Evolutionary conservation across 2,329 filamentous ascomycete genomes (phyloP).

Genomic region (Penicillium sp.): DNA sequence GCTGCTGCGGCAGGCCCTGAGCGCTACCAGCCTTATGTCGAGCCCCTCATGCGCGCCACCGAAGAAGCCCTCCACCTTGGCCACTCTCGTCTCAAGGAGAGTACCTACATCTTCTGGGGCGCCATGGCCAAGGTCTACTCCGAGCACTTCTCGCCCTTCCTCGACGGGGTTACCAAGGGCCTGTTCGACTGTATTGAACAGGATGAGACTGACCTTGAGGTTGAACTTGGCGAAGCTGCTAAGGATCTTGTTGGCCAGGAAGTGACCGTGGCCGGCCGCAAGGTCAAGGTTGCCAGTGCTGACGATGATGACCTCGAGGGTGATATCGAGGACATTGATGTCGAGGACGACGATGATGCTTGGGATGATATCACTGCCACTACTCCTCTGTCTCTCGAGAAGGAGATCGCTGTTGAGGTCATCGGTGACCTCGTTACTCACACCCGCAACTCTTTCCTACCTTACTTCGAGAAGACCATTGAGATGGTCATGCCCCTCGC

Average conservation of each 20-base stretch:
- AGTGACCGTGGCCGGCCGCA: slow-evolving; percentile 76
- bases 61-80: slow-evolving; percentile 87
- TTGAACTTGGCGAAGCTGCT: slow-evolving; percentile 71
- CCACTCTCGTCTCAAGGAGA: slow-evolving; percentile 88
- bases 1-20: slow-evolving; percentile 81
- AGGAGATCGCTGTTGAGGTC: slow-evolving; percentile 95
- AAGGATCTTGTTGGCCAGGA: slow-evolving; percentile 72
- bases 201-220: slow-evolving; percentile 78
- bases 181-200: slow-evolving; percentile 84
- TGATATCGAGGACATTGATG: slow-evolving; percentile 62
- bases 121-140: slow-evolving; percentile 92
- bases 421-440: slow-evolving; percentile 88
- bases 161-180: slow-evolving; percentile 47
- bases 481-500: slow-evolving; percentile 75
- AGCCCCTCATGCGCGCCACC: slow-evolving; percentile 85
- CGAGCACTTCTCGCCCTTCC: slow-evolving; percentile 54
- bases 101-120: slow-evolving; percentile 95
- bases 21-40: slow-evolving; percentile 86
- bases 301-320: slow-evolving; percentile 61
- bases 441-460: slow-evolving; percentile 74
- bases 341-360: slow-evolving; percentile 77
- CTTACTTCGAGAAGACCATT: slow-evolving; percentile 86
- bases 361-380: slow-evolving; percentile 82
- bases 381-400: slow-evolving; percentile 87
- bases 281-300: slow-evolving; percentile 72